Evolutionary conservation across 148 eudicot genomes (phyloP).

Genomic region (Vaccinium macrocarpon): DNA sequence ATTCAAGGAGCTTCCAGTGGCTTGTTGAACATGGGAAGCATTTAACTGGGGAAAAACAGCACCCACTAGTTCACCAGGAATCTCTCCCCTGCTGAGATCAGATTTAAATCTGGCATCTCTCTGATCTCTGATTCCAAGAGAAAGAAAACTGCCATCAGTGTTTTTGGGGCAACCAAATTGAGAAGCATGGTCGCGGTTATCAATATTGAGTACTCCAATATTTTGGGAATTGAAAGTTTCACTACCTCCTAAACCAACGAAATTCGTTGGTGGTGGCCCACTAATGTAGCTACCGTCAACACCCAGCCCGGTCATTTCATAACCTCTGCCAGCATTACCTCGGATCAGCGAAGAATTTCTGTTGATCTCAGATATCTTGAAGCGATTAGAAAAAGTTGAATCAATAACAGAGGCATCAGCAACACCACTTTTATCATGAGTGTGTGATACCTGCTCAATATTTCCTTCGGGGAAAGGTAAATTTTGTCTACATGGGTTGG

Average conservation of each 20-base stretch:
- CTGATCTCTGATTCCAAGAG: slow-evolving; percentile 35
- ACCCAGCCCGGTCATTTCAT: slow-evolving; percentile 12
- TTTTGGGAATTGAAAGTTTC: slow-evolving; percentile 12
- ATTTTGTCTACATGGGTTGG: background rate
- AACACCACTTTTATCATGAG: background rate
- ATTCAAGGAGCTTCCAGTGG: slow-evolving; percentile 14
- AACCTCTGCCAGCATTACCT: slow-evolving; percentile 15
- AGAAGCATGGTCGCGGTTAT: slow-evolving; percentile 9
- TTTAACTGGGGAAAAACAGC: slow-evolving; percentile 15
- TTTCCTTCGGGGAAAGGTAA: slow-evolving; percentile 10
- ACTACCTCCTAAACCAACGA: slow-evolving; percentile 18
- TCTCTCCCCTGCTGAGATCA: slow-evolving; percentile 17
- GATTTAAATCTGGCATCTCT: slow-evolving; percentile 14
- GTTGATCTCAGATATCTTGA: slow-evolving; percentile 14
- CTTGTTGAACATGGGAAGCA: slow-evolving; percentile 19
- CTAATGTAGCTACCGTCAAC: slow-evolving; percentile 12
- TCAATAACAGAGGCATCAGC: slow-evolving; percentile 14
- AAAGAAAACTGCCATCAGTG: slow-evolving; percentile 35
- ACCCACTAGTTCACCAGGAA: slow-evolving; percentile 17
- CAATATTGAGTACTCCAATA: background rate
- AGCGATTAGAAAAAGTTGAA: slow-evolving; percentile 12
- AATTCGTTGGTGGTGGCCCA: slow-evolving; percentile 11
- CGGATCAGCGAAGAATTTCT: slow-evolving; percentile 13
- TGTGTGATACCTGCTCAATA: background rate
- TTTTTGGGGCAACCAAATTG: slow-evolving; percentile 14